phyloP scores from a whole-genome alignment of 306 rosid species.

The Vicia villosa region DNA sequence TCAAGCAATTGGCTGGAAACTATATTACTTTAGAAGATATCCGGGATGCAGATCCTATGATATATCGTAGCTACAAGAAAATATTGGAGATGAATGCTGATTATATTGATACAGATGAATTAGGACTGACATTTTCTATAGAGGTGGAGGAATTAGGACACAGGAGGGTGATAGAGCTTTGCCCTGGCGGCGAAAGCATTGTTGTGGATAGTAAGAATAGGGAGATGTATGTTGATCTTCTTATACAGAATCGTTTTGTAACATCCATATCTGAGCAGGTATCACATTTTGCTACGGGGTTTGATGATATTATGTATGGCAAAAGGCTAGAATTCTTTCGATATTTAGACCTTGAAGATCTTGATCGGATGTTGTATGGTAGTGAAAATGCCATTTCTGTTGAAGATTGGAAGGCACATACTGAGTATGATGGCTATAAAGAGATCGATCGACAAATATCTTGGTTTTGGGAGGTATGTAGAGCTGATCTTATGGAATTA shows the following conservation, averaged over 20 bases:
- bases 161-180: conserved; percentile 69
- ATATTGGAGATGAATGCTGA: conserved; percentile 80
- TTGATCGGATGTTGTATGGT: conserved; percentile 88
- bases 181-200: conserved; percentile 65
- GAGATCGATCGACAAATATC: conserved; percentile 73
- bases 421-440: conserved; percentile 73
- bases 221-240: conserved; percentile 68
- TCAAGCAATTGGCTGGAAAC: conserved; percentile 80
- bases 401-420: conserved; percentile 90
- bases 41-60: conserved; percentile 72
- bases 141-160: conserved; percentile 83
- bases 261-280: conserved; percentile 74
- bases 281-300: conserved; percentile 72
- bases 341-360: conserved; percentile 76
- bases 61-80: conserved; percentile 79
- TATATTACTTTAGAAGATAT: conserved; percentile 71
- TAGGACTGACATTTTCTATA: conserved; percentile 80
- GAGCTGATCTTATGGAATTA: conserved; percentile 32
- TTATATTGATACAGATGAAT: conserved; percentile 77
- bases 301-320: conserved; percentile 63
- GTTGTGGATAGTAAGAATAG: conserved; percentile 76
- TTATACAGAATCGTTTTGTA: conserved; percentile 69
- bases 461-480: conserved; percentile 94
- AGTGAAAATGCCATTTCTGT: conserved; percentile 62
- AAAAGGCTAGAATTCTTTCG: conserved; percentile 47